Base-by-base conservation (phyloP, 805 yeast species). In the Candida ficus region DNA sequence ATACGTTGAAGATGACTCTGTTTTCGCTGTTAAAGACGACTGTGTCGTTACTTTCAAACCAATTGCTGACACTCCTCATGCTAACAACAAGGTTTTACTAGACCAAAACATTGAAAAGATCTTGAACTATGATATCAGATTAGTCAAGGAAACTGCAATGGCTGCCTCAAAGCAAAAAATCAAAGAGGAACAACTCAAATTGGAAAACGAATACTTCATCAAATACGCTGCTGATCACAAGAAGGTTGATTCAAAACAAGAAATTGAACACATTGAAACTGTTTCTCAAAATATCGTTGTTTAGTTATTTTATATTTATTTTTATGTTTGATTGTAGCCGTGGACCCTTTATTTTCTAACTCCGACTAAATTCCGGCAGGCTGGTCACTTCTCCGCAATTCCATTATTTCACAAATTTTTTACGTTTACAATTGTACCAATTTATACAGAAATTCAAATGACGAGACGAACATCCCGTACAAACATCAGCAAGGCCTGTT, bases 401-500 rank as follows among this genome's bases (percentile, higher is more conserved):
- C n/a, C n/a, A n/a, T n/a, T n/a, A n/a, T n/a, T n/a, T n/a, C n/a
- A n/a, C n/a, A n/a, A n/a, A n/a, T n/a, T n/a, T n/a, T n/a, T n/a
- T n/a, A n/a, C n/a, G n/a, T n/a, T n/a, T n/a, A n/a, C n/a, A n/a
- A n/a, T n/a, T n/a, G n/a, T n/a, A n/a, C n/a, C n/a, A n/a, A n/a
- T n/a, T n/a, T n/a, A n/a, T n/a, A n/a, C n/a, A n/a, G n/a, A n/a
- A n/a, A n/a, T n/a, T n/a, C n/a, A n/a, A n/a, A n/a, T n/a, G n/a
- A n/a, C n/a, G 18, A 29, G 17, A 9, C 17, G 17, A 16, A 11
- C 16, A 16, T 34, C 42, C 10, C 19, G 65, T 25, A 62, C 62
- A 42, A 66, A 68, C 42, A 64, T 66, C 17, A 57, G 69, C 6
- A 56, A 61, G 42, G 73, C 73, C 10, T 68, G 73, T 43, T 68